phyloP scores from a whole-genome alignment of 2,329 filamentous ascomycete species.

The Hypoxylon sp. region DNA sequence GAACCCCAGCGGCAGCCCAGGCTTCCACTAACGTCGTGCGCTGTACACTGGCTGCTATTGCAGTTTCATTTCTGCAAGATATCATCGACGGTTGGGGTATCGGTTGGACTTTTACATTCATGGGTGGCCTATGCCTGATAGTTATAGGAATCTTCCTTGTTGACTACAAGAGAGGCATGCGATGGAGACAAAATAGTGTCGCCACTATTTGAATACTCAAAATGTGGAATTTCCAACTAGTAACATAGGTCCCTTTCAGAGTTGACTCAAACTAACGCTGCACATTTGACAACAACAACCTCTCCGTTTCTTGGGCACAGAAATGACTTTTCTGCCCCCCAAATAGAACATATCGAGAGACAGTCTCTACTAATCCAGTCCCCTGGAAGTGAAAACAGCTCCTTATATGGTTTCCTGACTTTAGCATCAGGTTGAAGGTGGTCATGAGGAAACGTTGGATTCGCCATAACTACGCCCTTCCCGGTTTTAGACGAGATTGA shows the following conservation, averaged over 20 bases:
- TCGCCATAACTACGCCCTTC: background rate
- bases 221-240: too few species aligned
- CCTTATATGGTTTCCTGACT: constrained; percentile 12
- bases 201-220: too few species aligned
- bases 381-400: constrained; percentile 43
- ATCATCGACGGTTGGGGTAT: constrained; percentile 43
- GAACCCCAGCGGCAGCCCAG: constrained; percentile 39
- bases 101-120: constrained; percentile 44
- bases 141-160: background rate
- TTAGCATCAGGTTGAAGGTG: background rate
- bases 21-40: constrained; percentile 36
- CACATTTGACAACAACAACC: constrained; percentile 40
- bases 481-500: background rate
- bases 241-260: background rate
- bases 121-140: constrained; percentile 31
- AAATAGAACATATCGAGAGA: constrained; percentile 35
- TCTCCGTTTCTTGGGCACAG: constrained; percentile 45
- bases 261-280: constrained; percentile 18
- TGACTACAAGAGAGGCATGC: background rate
- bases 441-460: background rate
- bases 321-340: constrained; percentile 38
- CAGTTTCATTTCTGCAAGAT: constrained; percentile 38
- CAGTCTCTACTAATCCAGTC: constrained; percentile 46
- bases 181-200: too few species aligned
- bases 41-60: constrained; percentile 8